phyloP scores from a whole-genome alignment of 306 rosid genomes.

The Prosopis cineraria region DNA sequence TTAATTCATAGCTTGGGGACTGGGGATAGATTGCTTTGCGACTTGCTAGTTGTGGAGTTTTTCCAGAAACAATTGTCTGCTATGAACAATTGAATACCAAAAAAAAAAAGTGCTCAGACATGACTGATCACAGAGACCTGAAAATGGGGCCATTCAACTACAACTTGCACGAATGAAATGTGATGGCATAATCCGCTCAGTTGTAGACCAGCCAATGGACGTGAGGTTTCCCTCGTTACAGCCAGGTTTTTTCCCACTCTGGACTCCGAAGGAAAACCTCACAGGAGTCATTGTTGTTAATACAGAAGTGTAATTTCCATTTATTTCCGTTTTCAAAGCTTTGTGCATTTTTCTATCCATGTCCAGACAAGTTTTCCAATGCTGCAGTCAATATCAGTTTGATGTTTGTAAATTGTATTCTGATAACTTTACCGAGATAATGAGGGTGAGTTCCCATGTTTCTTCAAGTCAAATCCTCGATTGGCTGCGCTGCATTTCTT shows the following conservation, averaged over 20 bases:
- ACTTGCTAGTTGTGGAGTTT: constrained; percentile 23
- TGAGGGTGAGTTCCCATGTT: constrained; percentile 3
- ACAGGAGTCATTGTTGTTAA: constrained; percentile 27
- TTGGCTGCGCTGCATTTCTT: not conserved
- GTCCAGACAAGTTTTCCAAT: constrained; percentile 16
- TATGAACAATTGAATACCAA: constrained; percentile 27
- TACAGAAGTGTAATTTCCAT: constrained; percentile 16
- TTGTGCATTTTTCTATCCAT: constrained; percentile 31
- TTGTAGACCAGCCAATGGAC: constrained; percentile 22
- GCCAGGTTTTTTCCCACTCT: constrained; percentile 30
- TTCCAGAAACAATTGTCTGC: constrained; percentile 32
- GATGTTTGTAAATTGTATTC: constrained; percentile 30
- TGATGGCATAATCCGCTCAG: constrained; percentile 11
- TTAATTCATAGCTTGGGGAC: constrained; percentile 27
- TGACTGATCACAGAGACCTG: constrained; percentile 23
- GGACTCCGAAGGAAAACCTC: constrained; percentile 24
- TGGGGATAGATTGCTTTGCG: constrained; percentile 18
- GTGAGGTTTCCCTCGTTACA: constrained; percentile 26
- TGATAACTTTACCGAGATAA: constrained; percentile 28
- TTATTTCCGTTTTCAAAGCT: not conserved
- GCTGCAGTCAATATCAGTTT: constrained; percentile 6
- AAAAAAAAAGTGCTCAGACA: constrained; percentile 5
- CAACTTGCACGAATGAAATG: constrained; percentile 29
- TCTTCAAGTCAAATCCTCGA: not conserved
- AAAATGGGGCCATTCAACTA: constrained; percentile 27